Evolutionary conservation across 1,139 yeast genomes (phyloP), one percentile per base, ranked within the genome.

Genomic region (Scheffersomyces quercinus): DNA sequence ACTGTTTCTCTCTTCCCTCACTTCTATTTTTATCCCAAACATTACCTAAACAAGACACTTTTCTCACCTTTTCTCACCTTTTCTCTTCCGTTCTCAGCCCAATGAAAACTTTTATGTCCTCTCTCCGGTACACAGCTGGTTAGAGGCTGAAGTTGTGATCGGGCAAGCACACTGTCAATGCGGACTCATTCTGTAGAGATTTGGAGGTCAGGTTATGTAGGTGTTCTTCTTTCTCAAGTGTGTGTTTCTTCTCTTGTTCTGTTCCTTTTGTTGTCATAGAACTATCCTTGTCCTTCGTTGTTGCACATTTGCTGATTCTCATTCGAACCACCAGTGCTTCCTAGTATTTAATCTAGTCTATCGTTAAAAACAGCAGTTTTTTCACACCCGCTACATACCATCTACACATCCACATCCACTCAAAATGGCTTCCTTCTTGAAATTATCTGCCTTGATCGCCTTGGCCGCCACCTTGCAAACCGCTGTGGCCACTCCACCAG

Each of bases 401-500:
- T 31, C 12, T 31, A 31, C 13, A 31, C 35, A 30, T 6, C 35
- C 20, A 8, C 20, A 31, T 31, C 20, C 35, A 6, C 5, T 8
- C 44, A 41, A 40, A 32, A 50, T 52, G 55, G 49, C 48, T 43
- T 47, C 56, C 38, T 33, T 52, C 43, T 51, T 63, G 42, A 68
- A 64, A 51, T 47, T 77, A 52, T 65, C 83, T 42, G 66, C 81
- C 40, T 67, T 79, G 52, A 66, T 79, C 48, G 74, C 82, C 41
- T 62, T 81, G 45, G 79, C 82, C 43, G 67, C 80, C 44, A 62
- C 80, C 46, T 67, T 80, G 43, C 70, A 72, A 39, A 58, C 71
- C 40, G 80, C 73, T 37, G 65, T 78, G 40, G 95, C 95, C 46
- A 74, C 93, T 45, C 93, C 96, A 42, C 95, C 95, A 51, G 96